Conservation (phyloP, 768 basidiomycete genomes). For the Mycena belliarum region DNA sequence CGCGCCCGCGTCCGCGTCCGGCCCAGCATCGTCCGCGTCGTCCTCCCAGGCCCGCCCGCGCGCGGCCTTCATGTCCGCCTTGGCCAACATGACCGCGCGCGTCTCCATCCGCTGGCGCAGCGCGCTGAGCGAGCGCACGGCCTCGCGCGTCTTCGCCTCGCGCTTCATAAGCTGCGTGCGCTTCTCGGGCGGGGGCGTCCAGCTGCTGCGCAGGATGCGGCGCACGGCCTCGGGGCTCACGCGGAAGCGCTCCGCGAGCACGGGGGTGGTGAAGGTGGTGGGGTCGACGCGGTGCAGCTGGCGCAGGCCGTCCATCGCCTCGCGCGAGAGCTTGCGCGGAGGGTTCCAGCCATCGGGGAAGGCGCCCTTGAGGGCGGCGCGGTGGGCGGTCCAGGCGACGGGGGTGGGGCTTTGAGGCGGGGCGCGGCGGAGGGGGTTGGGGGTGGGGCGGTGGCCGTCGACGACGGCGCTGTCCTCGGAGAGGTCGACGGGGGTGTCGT, state of each 20-base stretch:
- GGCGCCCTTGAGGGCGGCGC: slow-evolving; percentile 46
- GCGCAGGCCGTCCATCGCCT: slow-evolving; percentile 82
- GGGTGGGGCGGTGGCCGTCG: slow-evolving; percentile 40
- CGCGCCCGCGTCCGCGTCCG: not conserved
- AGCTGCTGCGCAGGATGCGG: slow-evolving; percentile 76
- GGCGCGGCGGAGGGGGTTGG: slow-evolving; percentile 36
- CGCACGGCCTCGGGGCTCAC: slow-evolving; percentile 81
- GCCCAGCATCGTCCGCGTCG: too few relatives aligned
- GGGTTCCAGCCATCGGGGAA: slow-evolving; percentile 78
- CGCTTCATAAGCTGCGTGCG: slow-evolving; percentile 48
- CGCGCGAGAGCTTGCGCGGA: slow-evolving; percentile 75
- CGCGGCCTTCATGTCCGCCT: not conserved
- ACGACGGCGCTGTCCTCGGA: slow-evolving; percentile 54
- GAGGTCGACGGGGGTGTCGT: slow-evolving; percentile 45
- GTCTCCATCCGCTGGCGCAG: slow-evolving; percentile 46
- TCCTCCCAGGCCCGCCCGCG: slow-evolving; percentile 25
- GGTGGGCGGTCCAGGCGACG: slow-evolving; percentile 50
- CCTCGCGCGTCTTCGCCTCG: slow-evolving; percentile 45
- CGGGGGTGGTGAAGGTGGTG: slow-evolving; percentile 59
- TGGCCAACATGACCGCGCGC: slow-evolving; percentile 32
- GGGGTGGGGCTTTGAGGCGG: slow-evolving; percentile 48
- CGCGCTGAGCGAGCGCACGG: slow-evolving; percentile 38
- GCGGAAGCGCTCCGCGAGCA: slow-evolving; percentile 75
- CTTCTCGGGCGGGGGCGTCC: slow-evolving; percentile 61
- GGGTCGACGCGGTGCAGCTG: slow-evolving; percentile 66